These are phyloP conservation scores for Umbelopsis vinacea DNA, from an alignment of 192 early-diverging fungal genomes.

Conservation along the genomic window DNA sequence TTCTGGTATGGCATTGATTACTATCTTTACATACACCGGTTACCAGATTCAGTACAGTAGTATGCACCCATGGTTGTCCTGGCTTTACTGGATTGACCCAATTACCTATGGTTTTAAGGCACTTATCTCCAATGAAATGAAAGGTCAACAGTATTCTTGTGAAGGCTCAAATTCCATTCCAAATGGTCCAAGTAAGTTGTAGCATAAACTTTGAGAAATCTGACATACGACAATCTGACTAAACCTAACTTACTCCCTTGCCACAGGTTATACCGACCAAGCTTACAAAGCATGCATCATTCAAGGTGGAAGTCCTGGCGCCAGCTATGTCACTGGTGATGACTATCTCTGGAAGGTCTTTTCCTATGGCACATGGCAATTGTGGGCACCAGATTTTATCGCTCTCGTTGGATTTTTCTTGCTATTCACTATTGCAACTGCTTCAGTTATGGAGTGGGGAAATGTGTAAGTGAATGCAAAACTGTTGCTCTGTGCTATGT, in stretches of 20 bases:
- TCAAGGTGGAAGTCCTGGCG: constrained; percentile 60
- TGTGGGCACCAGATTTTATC: constrained; percentile 63
- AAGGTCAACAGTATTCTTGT: constrained; percentile 35
- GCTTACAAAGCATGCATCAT: constrained; percentile 61
- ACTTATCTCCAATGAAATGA: constrained; percentile 73
- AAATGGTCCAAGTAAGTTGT: constrained; percentile 26
- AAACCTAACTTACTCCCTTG: neutral
- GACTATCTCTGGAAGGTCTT: constrained; percentile 59
- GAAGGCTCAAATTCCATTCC: constrained; percentile 36
- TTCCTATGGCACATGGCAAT: constrained; percentile 56
- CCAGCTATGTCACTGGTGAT: constrained; percentile 56
- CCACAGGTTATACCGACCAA: constrained; percentile 40
- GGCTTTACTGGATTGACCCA: constrained; percentile 74
- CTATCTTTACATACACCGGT: constrained; percentile 58
- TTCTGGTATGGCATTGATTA: constrained; percentile 56
- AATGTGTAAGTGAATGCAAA: constrained; percentile 2
- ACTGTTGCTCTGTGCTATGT: neutral
- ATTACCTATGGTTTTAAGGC: constrained; percentile 69
- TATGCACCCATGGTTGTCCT: constrained; percentile 70
- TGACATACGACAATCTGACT: neutral
- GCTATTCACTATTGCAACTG: constrained; percentile 43
- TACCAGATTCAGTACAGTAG: constrained; percentile 61
- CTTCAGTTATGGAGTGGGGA: constrained; percentile 56
- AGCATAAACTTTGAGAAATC: neutral
- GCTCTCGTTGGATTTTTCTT: constrained; percentile 56